Evolutionary conservation across 495 filamentous ascomycete species (phyloP), one percentile per base, ranked within the genome.

Genomic region (Ramalina peruviana): DNA sequence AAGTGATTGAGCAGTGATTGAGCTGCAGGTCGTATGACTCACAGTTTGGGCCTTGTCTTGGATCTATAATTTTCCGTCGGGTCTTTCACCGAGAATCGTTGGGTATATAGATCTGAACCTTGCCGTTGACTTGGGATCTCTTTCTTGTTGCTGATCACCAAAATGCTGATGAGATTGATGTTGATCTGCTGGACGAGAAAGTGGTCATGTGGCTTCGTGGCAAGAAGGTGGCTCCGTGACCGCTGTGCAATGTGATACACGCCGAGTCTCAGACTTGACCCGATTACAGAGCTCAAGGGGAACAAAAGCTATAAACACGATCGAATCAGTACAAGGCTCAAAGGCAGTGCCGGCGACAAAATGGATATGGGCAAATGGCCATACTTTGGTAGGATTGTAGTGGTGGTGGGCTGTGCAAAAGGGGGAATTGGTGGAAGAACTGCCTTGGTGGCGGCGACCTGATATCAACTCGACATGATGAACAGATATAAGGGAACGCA

Each of bases 21-120:
- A 15, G 26, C 40, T 19, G 16, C 50, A 48, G 27, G 38, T 41
- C 17, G 10, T 50, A 50, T 56, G 54, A 56, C 54, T 56, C 54
- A 56, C 54, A 56, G 4, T n/a, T 52, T 26, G 27, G 36, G 12
- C 15, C 43, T 36, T 43, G 30, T 48, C 37, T 48, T 26, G 16
- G 25, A 48, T 15, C 27, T 16, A 16, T 37, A 36, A 5, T 10
- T 36, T 48, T 16, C 27, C 5, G 6, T 48, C n/a, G 45, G n/a
- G 9, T 48, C 30, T 36, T 48, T 41, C 11, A 19, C 21, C 21
- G 16, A 23, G 40, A 17, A 11, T 41, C 16, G 7, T 41, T 12
- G 6, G 40, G 16, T 41, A 17, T 19, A 41, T 41, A 17, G 30
- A 33, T 13, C 9, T 33, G 9, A 33, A 33, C 9, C 30, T 10